These are phyloP conservation scores for Tarenaya hassleriana DNA, from an alignment of 345 rosid genomes.

Conservation along the genomic window DNA sequence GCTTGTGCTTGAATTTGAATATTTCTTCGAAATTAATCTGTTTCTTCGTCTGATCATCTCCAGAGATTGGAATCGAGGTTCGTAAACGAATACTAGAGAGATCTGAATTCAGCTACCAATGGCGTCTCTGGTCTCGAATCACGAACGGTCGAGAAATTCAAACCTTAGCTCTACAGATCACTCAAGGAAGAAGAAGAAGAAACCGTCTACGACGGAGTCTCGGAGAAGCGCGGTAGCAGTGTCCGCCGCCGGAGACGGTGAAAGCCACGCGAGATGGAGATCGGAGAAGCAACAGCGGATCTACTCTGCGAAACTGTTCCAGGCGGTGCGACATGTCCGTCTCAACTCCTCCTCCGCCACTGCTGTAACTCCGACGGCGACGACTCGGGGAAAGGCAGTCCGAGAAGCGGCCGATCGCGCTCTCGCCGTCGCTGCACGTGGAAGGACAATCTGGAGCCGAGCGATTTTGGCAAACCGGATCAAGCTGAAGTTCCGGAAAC, in stretches of 20 bases:
- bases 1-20: too few species aligned
- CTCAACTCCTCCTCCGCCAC: constrained; percentile 28
- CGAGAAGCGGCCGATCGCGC: constrained; percentile 80
- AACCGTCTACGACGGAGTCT: constrained; percentile 13
- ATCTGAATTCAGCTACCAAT: too few species aligned
- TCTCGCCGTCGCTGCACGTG: constrained; percentile 81
- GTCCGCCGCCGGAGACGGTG: constrained; percentile 12
- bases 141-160: not conserved
- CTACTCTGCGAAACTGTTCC: constrained; percentile 70
- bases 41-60: too few species aligned
- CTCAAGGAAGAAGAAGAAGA: constrained; percentile 23
- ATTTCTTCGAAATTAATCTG: too few species aligned
- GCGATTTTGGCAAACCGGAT: constrained; percentile 73
- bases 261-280: constrained; percentile 49
- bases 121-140: constrained; percentile 19
- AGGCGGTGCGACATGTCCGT: constrained; percentile 57
- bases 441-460: constrained; percentile 85
- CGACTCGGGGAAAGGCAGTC: constrained; percentile 56
- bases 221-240: not conserved
- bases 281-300: constrained; percentile 69
- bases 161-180: constrained; percentile 11
- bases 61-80: too few species aligned
- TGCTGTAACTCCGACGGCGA: constrained; percentile 59
- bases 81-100: too few species aligned
- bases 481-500: constrained; percentile 75